These are phyloP conservation scores for Kazachstania kunashirensis DNA, from an alignment of 805 yeast species.

Conservation along the genomic window DNA sequence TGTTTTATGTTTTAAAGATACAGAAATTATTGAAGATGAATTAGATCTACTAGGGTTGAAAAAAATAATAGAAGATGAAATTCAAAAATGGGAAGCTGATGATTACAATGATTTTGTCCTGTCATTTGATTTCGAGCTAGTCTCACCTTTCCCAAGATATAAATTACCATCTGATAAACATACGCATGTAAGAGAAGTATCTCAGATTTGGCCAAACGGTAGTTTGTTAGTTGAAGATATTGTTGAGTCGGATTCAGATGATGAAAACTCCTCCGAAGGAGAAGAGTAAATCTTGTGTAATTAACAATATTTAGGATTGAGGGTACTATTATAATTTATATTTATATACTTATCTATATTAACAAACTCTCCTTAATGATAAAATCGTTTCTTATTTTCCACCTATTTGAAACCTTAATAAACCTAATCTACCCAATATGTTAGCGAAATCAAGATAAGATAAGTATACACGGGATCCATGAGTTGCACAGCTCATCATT, in stretches of 20 bases:
- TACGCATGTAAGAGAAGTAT: conserved; percentile 31
- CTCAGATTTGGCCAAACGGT: conserved; percentile 62
- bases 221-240: conserved; percentile 45
- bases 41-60: conserved; percentile 7
- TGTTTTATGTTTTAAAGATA: conserved; percentile 17
- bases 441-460: conserved; percentile 40
- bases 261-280: too few species aligned
- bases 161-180: conserved; percentile 32
- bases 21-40: conserved; percentile 6
- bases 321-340: too few species aligned
- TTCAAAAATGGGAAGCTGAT: conserved; percentile 7
- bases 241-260: conserved; percentile 14
- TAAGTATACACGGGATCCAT: conserved; percentile 31
- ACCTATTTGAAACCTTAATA: conserved; percentile 21
- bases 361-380: too few species aligned
- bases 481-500: conserved; percentile 38
- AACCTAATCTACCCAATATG: conserved; percentile 41
- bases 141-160: conserved; percentile 54
- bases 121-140: conserved; percentile 45
- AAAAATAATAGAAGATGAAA: conserved; percentile 10
- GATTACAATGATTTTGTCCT: neutral
- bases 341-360: neutral
- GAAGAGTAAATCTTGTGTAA: too few species aligned
- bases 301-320: too few species aligned
- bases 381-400: too few species aligned